phyloP scores from a whole-genome alignment of 2,329 filamentous ascomycete genomes.

The Chaetomiaceae sp. region DNA sequence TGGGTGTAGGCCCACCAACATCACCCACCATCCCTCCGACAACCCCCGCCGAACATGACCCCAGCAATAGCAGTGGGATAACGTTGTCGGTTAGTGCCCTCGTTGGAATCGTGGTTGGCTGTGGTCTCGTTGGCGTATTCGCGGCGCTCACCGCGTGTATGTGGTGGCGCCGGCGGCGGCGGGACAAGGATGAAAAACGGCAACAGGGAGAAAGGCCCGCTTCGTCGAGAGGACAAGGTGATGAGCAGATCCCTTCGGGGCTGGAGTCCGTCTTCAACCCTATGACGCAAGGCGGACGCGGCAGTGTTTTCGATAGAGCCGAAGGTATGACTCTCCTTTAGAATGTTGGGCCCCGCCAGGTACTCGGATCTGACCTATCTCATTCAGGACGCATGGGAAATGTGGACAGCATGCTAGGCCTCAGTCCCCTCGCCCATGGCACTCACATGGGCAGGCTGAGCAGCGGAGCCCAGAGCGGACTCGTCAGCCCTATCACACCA shows the following conservation, averaged over 20 bases:
- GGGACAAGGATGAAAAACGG: conserved; percentile 14
- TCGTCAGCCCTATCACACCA: conserved; percentile 3
- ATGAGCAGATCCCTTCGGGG: conserved; percentile 12
- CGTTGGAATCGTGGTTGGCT: conserved; percentile 21
- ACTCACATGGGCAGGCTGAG: conserved; percentile 5
- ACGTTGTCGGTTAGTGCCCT: conserved; percentile 17
- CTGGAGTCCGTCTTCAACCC: conserved; percentile 19
- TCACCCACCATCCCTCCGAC: conserved; percentile 9
- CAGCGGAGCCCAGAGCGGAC: neutral
- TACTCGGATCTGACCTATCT: neutral
- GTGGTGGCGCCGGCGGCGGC: conserved; percentile 17
- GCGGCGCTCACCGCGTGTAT: conserved; percentile 12
- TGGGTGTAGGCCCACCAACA: conserved; percentile 1
- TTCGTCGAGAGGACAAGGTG: conserved; percentile 2
- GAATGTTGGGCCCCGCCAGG: neutral
- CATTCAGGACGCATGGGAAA: conserved; percentile 14
- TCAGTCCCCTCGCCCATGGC: neutral
- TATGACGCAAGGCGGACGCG: conserved; percentile 9
- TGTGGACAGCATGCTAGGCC: conserved; percentile 5
- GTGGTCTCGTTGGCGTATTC: conserved; percentile 15
- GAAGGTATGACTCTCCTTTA: conserved; percentile 12
- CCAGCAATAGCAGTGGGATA: conserved; percentile 13
- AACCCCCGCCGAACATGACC: neutral
- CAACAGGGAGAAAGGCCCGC: conserved; percentile 3
- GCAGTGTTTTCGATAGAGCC: conserved; percentile 14